These are phyloP conservation scores for Trichocladium antarcticum DNA, from an alignment of 495 filamentous ascomycete genomes.

Conservation along the genomic window DNA sequence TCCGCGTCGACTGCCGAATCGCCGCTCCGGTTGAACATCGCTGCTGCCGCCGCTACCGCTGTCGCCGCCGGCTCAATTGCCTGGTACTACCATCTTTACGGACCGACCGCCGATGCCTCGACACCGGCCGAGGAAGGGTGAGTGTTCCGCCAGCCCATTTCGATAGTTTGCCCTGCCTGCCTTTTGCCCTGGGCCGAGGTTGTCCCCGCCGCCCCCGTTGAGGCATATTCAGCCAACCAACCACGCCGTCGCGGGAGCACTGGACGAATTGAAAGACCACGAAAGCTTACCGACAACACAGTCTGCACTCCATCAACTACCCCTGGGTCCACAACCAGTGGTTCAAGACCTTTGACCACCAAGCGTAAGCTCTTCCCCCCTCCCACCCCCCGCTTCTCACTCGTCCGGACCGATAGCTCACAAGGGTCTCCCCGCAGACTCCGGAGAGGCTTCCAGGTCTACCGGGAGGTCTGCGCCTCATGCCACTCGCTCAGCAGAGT, in stretches of 20 bases:
- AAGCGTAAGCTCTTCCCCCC: conserved; percentile 54
- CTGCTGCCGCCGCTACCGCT: conserved; percentile 70
- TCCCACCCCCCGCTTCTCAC: background rate
- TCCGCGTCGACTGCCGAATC: conserved; percentile 47
- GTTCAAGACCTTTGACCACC: conserved; percentile 92
- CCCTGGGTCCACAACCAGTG: conserved; percentile 91
- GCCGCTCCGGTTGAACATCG: conserved; percentile 59
- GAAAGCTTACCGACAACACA: conserved; percentile 35
- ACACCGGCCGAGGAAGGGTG: conserved; percentile 96
- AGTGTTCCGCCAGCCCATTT: conserved; percentile 42
- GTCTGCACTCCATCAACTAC: conserved; percentile 82
- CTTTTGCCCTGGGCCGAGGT: conserved; percentile 14
- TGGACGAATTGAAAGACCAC: conserved; percentile 3
- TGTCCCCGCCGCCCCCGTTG: conserved; percentile 15
- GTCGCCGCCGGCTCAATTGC: conserved; percentile 77
- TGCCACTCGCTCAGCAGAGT: conserved; percentile 95
- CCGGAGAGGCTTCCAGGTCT: conserved; percentile 98
- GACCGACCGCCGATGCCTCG: conserved; percentile 73
- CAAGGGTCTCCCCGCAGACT: conserved; percentile 46
- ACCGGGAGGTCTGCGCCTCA: conserved; percentile 93
- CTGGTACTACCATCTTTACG: conserved; percentile 95
- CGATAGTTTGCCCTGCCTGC: background rate
- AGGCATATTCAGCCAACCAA: conserved; percentile 25
- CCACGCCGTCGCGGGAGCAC: background rate
- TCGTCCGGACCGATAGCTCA: background rate